phyloP scores from a whole-genome alignment of 441 rosid species.

The Gossypium davidsonii region DNA sequence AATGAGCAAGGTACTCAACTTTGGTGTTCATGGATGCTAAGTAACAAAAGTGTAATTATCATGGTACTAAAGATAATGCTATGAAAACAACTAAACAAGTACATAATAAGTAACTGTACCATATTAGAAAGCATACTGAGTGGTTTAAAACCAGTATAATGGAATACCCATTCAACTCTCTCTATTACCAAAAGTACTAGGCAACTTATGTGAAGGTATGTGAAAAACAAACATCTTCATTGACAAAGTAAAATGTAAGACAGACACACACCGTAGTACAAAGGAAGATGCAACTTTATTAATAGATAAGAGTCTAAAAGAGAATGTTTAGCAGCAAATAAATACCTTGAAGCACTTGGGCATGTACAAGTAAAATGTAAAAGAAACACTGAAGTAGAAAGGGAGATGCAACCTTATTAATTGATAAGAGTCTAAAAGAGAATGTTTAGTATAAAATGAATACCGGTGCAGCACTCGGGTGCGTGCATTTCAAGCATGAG shows the following conservation, averaged over 20 bases:
- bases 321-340: conserved; percentile 13
- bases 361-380: conserved; percentile 42
- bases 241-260: background rate
- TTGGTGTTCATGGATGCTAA: background rate
- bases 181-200: background rate
- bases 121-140: background rate
- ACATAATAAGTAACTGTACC: background rate
- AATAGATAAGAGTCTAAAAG: conserved; percentile 3
- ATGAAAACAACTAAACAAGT: background rate
- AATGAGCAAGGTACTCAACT: background rate
- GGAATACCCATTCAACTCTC: background rate
- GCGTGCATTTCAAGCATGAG: conserved; percentile 77
- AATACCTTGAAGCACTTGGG: conserved; percentile 91
- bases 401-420: background rate
- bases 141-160: background rate
- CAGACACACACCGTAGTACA: background rate
- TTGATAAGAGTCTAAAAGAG: background rate
- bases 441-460: conserved; percentile 18
- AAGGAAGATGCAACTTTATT: background rate
- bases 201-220: background rate
- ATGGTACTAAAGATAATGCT: background rate
- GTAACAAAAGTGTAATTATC: background rate
- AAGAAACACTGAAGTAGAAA: background rate
- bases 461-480: conserved; percentile 98
- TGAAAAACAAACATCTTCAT: conserved; percentile 1